A percentile compares a stretch with the other conserved stretches of the same genome.
phyloP scores from a whole-genome alignment of 1,139 yeast genomes.

The Saccharomyces hybrid region DNA sequence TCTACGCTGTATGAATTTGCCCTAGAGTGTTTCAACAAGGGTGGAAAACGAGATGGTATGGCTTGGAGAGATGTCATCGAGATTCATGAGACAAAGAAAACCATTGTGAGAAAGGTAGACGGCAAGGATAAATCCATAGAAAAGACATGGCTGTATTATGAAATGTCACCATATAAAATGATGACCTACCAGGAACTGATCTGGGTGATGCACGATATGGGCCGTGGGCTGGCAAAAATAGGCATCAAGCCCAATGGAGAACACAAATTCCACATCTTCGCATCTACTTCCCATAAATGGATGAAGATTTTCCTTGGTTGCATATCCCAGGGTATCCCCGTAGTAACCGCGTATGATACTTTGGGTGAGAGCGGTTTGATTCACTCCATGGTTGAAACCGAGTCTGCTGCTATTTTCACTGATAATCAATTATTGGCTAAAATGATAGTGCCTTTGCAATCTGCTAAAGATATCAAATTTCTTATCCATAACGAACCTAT shows the following conservation, averaged over 20 bases:
- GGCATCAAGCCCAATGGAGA: constrained; percentile 60
- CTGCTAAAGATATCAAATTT: constrained; percentile 53
- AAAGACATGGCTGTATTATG: constrained; percentile 83
- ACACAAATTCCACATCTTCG: constrained; percentile 73
- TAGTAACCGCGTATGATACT: constrained; percentile 95
- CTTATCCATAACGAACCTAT: constrained; percentile 66
- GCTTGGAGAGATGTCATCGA: constrained; percentile 76
- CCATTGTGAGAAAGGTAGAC: constrained; percentile 64
- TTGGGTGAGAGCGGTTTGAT: constrained; percentile 87
- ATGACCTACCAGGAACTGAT: constrained; percentile 55
- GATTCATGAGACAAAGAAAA: constrained; percentile 67
- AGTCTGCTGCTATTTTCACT: constrained; percentile 67
- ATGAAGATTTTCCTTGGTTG: constrained; percentile 79
- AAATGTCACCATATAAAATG: constrained; percentile 63
- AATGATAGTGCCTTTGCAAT: constrained; percentile 62
- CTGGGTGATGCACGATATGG: constrained; percentile 44
- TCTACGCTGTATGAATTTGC: constrained; percentile 65
- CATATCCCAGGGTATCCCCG: constrained; percentile 68
- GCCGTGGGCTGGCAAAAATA: constrained; percentile 65
- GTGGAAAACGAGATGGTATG: constrained; percentile 51
- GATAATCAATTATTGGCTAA: constrained; percentile 65
- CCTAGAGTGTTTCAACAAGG: constrained; percentile 52
- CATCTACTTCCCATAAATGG: constrained; percentile 82
- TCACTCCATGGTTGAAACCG: constrained; percentile 78
- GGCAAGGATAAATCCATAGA: constrained; percentile 66